Conservation (phyloP, 768 basidiomycete genomes). For the Auriscalpium vulgare region DNA sequence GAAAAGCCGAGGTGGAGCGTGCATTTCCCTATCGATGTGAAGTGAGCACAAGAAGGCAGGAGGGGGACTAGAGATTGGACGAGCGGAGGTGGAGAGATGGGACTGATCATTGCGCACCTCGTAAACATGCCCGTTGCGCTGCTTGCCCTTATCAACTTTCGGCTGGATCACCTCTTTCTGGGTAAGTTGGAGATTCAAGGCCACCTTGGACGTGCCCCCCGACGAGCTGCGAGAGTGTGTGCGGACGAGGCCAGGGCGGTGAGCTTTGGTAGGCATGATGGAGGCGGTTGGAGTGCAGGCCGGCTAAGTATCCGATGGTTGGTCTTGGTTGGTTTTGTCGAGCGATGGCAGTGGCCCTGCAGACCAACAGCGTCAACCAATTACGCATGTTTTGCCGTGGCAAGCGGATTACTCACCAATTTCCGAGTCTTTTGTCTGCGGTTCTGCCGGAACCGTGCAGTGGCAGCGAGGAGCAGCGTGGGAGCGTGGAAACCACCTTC, state of each 20-base stretch:
- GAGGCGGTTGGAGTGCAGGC: neutral
- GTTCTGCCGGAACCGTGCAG: too few species aligned
- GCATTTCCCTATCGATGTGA: neutral
- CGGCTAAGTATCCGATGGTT: neutral
- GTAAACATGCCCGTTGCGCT: slow-evolving; percentile 29
- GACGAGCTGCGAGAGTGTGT: slow-evolving; percentile 61
- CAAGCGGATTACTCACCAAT: too few species aligned
- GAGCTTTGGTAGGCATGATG: slow-evolving; percentile 42
- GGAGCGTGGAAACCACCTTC: too few species aligned
- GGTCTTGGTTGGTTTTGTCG: neutral
- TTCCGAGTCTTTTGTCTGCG: too few species aligned
- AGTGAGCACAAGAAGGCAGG: neutral
- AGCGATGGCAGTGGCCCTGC: too few species aligned
- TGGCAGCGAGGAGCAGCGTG: too few species aligned
- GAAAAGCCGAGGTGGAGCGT: slow-evolving; percentile 3
- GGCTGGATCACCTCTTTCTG: slow-evolving; percentile 48
- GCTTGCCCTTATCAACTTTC: slow-evolving; percentile 47
- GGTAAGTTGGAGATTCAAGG: slow-evolving; percentile 57
- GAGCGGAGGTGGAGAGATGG: slow-evolving; percentile 2
- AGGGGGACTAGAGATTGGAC: neutral
- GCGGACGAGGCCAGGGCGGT: slow-evolving; percentile 42
- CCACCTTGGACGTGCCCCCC: slow-evolving; percentile 42
- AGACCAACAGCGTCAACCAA: too few species aligned
- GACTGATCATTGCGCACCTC: slow-evolving; percentile 34
- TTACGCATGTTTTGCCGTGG: too few species aligned